phyloP scores from a whole-genome alignment of 192 early-diverging fungal genomes.

The Coemansia sp. region DNA sequence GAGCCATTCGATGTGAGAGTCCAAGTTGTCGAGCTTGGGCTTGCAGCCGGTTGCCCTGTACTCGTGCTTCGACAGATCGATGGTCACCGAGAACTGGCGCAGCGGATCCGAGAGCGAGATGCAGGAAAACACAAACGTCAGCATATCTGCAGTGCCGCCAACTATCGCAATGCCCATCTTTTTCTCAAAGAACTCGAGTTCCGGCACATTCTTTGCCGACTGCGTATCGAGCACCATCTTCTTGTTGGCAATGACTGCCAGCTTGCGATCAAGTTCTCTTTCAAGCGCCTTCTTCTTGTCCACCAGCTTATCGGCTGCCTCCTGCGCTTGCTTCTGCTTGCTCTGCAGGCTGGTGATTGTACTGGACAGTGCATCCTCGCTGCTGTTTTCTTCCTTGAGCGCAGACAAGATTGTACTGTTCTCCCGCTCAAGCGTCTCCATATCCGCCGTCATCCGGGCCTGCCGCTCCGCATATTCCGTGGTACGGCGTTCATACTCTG shows the following conservation, averaged over 20 bases:
- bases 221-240: slow-evolving; percentile 53
- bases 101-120: slow-evolving; percentile 59
- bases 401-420: slow-evolving; percentile 43
- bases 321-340: slow-evolving; percentile 47
- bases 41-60: slow-evolving; percentile 60
- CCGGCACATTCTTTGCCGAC: slow-evolving; percentile 56
- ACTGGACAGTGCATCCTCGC: slow-evolving; percentile 50
- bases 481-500: slow-evolving; percentile 24
- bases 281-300: slow-evolving; percentile 43
- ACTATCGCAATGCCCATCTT: slow-evolving; percentile 55
- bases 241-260: slow-evolving; percentile 55
- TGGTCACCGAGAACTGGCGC: slow-evolving; percentile 57
- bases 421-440: slow-evolving; percentile 41
- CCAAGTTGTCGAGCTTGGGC: slow-evolving; percentile 53
- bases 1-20: slow-evolving; percentile 54
- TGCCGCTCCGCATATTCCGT: slow-evolving; percentile 30
- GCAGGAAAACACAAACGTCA: slow-evolving; percentile 67
- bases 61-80: slow-evolving; percentile 60
- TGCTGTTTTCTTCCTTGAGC: slow-evolving; percentile 53
- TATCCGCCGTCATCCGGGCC: slow-evolving; percentile 35
- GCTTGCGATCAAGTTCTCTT: slow-evolving; percentile 55
- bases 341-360: slow-evolving; percentile 44
- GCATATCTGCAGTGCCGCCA: slow-evolving; percentile 48
- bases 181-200: slow-evolving; percentile 58
- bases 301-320: slow-evolving; percentile 26